Percentiles rank a stretch among this genome's conserved stretches.
phyloP scores from a whole-genome alignment of 2,329 filamentous ascomycete genomes.

The Penicillium sp. region DNA sequence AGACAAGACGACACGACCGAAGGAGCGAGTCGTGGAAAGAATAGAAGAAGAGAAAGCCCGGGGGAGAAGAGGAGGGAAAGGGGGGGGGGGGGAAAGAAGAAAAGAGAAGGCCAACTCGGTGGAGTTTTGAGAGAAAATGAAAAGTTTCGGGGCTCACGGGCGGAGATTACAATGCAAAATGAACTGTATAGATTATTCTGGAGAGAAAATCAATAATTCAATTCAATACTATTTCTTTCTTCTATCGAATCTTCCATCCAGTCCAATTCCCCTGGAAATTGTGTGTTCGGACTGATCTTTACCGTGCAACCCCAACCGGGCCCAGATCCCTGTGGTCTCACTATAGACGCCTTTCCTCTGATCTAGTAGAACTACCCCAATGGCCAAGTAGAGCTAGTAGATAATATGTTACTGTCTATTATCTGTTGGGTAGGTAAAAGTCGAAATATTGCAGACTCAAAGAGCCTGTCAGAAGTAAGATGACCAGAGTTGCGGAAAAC shows the following conservation, averaged over 20 bases:
- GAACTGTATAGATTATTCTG: neutral
- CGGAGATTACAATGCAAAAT: conserved; percentile 15
- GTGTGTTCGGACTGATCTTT: conserved; percentile 12
- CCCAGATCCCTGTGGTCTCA: conserved; percentile 10
- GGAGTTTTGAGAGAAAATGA: conserved; percentile 25
- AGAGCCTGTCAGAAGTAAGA: neutral
- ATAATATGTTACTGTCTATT: neutral
- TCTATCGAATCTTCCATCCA: neutral
- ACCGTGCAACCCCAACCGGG: conserved; percentile 13
- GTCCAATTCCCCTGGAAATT: conserved; percentile 12
- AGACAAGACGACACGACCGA: conserved; percentile 31
- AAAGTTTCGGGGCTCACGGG: conserved; percentile 23
- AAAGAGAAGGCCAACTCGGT: conserved; percentile 22
- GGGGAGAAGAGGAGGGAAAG: conserved; percentile 15
- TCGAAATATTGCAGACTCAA: neutral
- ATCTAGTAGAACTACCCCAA: neutral
- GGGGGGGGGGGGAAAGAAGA: conserved; percentile 20
- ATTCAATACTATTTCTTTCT: neutral
- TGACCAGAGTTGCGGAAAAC: neutral
- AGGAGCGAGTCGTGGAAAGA: conserved; percentile 31
- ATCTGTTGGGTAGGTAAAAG: neutral
- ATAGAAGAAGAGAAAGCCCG: conserved; percentile 26
- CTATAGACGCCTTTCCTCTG: neutral
- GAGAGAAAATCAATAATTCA: neutral
- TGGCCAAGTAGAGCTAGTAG: neutral